Base-by-base conservation (phyloP, 2,329 filamentous ascomycete species). In the Botrytis elliptica region DNA sequence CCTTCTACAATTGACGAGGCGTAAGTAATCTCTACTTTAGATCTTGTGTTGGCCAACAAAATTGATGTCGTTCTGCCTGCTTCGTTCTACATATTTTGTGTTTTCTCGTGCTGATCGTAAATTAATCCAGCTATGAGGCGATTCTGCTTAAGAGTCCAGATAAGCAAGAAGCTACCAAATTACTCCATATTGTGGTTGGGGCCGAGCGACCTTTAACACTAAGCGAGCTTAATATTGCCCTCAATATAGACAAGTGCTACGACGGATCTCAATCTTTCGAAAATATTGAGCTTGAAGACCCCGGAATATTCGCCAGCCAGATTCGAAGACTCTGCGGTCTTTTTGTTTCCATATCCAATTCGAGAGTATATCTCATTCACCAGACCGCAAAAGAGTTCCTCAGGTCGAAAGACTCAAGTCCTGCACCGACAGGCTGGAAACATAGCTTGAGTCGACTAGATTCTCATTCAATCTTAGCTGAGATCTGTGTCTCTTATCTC, bases 301-400 rank as follows among this genome's bases (percentile, higher is more conserved):
- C 33, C 52, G 7, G 33, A 29, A 1, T 25, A 55, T 60, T 70
- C 29, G 4, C 33, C 4, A 42, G 20, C 16, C 49, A 22, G 33
- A 74, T 74, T 33, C 36, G 72, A 9, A 10, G 42, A 52, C 7
- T 49, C 71, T 71, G 68, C 22, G 72, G 68, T 71, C 72, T 74
- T 57, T 66, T 71, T 59, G 46, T 74, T 59, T 57, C 64, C 38
- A 38, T 70, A 4, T 60, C 57, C 8, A 20, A 74, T n/a, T 60
- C 70, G 6, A 65, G 40, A 71, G 40, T 74, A 44, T 74, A 59
- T 44, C 68, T 74, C 20, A 70, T 74, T 60, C 72, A 74, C 36
- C 67, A 66, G 57, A 74, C 67, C 22, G 72, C 59, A 4, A 71
- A 60, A 71, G 72, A 66, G 25, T 74, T 74, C 44, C 72, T 74